Percentiles rank a stretch among this genome's conserved stretches.
phyloP scores from a whole-genome alignment of 2,329 filamentous ascomycete species.

The Neopestalotiopsis rosae region DNA sequence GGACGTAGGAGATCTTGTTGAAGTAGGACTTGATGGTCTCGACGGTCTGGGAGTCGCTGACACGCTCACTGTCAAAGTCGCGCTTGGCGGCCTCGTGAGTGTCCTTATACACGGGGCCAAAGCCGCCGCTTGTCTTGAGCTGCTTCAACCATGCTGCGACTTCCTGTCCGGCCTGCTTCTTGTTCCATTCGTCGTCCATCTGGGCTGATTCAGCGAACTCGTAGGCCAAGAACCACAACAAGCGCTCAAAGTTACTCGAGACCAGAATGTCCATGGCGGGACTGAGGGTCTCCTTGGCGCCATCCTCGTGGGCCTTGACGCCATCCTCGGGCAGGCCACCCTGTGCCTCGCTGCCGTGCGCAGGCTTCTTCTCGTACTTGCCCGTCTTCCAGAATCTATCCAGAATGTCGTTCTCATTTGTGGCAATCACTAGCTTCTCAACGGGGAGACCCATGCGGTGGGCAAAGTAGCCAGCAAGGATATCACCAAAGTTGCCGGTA shows the following conservation, averaged over 20 bases:
- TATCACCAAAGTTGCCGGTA: constrained; percentile 93
- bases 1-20: constrained; percentile 66
- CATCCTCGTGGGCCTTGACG: constrained; percentile 68
- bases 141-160: constrained; percentile 80
- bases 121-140: constrained; percentile 82
- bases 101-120: constrained; percentile 75
- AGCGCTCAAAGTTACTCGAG: constrained; percentile 93
- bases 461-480: constrained; percentile 92
- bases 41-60: constrained; percentile 70
- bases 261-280: constrained; percentile 99
- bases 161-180: constrained; percentile 74
- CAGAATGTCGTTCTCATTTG: constrained; percentile 97
- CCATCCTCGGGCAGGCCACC: constrained; percentile 70
- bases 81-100: constrained; percentile 73
- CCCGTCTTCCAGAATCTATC: constrained; percentile 94
- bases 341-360: constrained; percentile 60
- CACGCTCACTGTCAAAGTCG: constrained; percentile 82
- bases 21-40: constrained; percentile 67
- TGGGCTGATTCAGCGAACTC: constrained; percentile 65
- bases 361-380: constrained; percentile 83
- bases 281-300: constrained; percentile 88
- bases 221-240: constrained; percentile 92
- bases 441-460: constrained; percentile 86
- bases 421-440: constrained; percentile 89
- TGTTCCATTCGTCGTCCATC: constrained; percentile 70